Conservation (phyloP, 2,329 filamentous ascomycete genomes). For the Ophiostoma populinum region DNA sequence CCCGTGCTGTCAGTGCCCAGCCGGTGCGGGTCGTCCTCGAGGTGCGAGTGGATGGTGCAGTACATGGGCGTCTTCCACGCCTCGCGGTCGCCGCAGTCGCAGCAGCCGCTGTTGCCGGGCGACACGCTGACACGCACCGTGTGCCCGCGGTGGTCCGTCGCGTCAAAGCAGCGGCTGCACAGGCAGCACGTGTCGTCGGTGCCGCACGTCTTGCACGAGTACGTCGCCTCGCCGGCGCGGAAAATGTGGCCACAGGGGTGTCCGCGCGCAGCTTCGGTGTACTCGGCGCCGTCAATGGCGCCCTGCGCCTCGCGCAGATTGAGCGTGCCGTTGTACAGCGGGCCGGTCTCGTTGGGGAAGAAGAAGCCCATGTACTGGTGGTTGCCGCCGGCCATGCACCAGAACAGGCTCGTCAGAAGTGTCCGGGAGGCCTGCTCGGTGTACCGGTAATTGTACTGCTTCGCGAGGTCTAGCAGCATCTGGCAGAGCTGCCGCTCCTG, state of each 20-base stretch:
- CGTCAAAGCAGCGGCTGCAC: constrained; percentile 85
- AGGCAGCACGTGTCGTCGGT: constrained; percentile 90
- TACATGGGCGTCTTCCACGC: constrained; percentile 79
- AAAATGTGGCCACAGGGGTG: constrained; percentile 97
- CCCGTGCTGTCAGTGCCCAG: no score
- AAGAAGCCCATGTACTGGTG: constrained; percentile 59
- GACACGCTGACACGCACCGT: constrained; percentile 57
- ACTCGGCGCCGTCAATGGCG: constrained; percentile 85
- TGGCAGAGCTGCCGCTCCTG: constrained; percentile 72
- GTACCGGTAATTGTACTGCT: constrained; percentile 58
- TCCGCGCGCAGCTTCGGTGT: constrained; percentile 76
- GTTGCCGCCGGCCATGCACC: constrained; percentile 62
- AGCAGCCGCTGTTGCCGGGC: constrained; percentile 30
- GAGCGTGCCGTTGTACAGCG: constrained; percentile 42
- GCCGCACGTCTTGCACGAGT: constrained; percentile 85
- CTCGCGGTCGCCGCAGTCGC: constrained; percentile 90
- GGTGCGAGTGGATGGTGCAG: constrained; percentile 81
- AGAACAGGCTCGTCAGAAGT: constrained; percentile 68
- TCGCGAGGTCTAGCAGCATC: constrained; percentile 62
- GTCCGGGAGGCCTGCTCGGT: constrained; percentile 50
- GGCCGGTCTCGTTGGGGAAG: constrained; percentile 56
- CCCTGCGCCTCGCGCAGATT: constrained; percentile 79
- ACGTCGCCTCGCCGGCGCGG: constrained; percentile 82
- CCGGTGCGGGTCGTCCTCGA: neutral
- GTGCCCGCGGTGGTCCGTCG: constrained; percentile 86